phyloP scores from a whole-genome alignment of 192 early-diverging fungal species.

The Jimgerdemannia lactiflua region DNA sequence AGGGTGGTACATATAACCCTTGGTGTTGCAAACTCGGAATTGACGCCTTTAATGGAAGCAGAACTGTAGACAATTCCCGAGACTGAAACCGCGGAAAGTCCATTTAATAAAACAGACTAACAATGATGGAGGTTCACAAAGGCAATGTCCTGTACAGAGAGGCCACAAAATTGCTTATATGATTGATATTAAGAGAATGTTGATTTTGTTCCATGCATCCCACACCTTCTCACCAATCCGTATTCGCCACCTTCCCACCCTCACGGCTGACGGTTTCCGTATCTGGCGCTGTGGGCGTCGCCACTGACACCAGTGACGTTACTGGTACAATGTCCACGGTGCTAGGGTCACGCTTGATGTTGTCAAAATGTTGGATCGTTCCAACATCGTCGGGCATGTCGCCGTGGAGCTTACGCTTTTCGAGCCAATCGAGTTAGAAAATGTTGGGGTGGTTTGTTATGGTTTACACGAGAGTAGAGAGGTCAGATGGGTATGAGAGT shows the following conservation, averaged over 20 bases:
- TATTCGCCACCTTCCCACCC: not conserved
- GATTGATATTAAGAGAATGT: no score
- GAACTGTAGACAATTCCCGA: no score
- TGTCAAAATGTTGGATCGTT: not conserved
- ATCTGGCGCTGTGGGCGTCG: not conserved
- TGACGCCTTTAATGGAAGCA: no score
- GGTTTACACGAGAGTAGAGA: not conserved
- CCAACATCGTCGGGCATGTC: not conserved
- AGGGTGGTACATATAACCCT: no score
- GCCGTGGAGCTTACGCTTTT: not conserved
- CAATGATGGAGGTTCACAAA: no score
- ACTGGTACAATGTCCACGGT: not conserved
- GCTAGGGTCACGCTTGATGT: not conserved
- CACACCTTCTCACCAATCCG: not conserved
- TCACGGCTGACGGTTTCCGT: not conserved
- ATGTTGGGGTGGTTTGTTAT: not conserved
- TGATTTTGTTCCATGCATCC: not conserved
- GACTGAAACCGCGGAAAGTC: no score
- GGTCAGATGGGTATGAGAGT: not conserved
- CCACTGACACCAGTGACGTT: not conserved
- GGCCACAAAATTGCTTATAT: no score
- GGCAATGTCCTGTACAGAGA: no score
- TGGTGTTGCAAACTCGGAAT: no score
- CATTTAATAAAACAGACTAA: no score
- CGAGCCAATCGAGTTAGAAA: not conserved